phyloP scores from a whole-genome alignment of 306 rosid species.

The Gleditsia sinensis region DNA sequence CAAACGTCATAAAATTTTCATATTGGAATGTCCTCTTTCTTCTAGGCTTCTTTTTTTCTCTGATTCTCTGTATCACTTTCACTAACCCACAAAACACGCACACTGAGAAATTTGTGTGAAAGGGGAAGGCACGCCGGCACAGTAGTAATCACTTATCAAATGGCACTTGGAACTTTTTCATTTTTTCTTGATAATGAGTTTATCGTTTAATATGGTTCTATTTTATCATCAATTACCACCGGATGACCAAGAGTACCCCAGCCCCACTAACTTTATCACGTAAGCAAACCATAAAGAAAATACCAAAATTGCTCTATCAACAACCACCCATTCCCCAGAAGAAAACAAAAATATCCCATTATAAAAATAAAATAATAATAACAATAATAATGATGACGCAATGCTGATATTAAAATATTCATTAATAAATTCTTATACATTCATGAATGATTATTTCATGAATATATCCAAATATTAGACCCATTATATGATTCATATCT shows the following conservation, averaged over 20 bases:
- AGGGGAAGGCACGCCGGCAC: background rate
- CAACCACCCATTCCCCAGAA: background rate
- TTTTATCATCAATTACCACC: background rate
- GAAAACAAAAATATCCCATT: background rate
- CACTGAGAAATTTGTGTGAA: background rate
- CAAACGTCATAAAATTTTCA: too few relatives aligned
- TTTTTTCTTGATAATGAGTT: background rate
- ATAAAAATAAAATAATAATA: background rate
- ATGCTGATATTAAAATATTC: background rate
- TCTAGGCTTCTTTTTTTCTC: background rate
- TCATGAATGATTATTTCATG: too few relatives aligned
- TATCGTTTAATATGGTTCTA: too few relatives aligned
- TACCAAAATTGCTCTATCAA: background rate
- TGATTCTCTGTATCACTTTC: background rate
- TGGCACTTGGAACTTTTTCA: background rate
- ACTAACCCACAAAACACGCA: background rate
- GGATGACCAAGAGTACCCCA: too few relatives aligned
- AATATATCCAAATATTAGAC: too few relatives aligned
- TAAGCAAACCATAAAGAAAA: background rate
- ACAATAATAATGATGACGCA: background rate
- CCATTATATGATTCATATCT: too few relatives aligned
- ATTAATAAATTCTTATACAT: background rate
- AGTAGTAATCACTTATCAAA: background rate
- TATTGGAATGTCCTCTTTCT: slow-evolving; percentile 1
- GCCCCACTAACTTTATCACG: background rate